phyloP scores from a whole-genome alignment of 768 basidiomycete species.

The Suillus americanus region DNA sequence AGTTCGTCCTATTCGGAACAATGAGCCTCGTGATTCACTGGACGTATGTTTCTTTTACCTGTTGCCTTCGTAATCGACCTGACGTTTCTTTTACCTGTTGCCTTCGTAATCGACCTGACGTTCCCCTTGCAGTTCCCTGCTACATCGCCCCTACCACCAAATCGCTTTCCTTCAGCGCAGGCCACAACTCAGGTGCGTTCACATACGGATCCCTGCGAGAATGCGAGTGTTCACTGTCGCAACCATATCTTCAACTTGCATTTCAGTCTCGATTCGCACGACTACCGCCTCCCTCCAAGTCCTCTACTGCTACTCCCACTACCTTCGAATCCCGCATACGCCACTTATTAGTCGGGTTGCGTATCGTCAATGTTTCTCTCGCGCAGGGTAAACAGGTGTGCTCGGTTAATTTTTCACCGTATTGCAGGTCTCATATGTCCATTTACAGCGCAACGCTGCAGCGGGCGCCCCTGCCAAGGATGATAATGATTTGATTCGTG shows the following conservation, averaged over 20 bases:
- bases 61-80: not conserved
- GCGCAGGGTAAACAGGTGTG: not conserved
- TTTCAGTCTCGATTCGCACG: not conserved
- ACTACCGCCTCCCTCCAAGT: not conserved
- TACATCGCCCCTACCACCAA: not conserved
- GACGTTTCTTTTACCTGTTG: not conserved
- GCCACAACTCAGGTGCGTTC: not conserved
- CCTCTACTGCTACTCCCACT: not conserved
- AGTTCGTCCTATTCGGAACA: not conserved
- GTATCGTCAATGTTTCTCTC: not conserved
- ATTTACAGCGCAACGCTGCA: not conserved
- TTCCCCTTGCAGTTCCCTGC: not conserved
- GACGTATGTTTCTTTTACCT: not conserved
- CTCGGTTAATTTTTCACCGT: not conserved
- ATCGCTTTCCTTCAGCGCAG: not conserved
- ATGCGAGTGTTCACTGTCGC: not conserved
- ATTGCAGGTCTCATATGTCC: not conserved
- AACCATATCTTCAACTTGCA: not conserved
- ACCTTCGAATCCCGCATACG: not conserved
- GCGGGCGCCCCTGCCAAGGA: not conserved
- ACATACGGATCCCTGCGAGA: not conserved
- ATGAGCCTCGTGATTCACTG: not conserved
- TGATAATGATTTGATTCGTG: not conserved
- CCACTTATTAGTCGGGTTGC: too few species aligned
- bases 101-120: not conserved